Evolutionary conservation across 768 basidiomycete species (phyloP).

Genomic region (Paxillus rubicundulus): DNA sequence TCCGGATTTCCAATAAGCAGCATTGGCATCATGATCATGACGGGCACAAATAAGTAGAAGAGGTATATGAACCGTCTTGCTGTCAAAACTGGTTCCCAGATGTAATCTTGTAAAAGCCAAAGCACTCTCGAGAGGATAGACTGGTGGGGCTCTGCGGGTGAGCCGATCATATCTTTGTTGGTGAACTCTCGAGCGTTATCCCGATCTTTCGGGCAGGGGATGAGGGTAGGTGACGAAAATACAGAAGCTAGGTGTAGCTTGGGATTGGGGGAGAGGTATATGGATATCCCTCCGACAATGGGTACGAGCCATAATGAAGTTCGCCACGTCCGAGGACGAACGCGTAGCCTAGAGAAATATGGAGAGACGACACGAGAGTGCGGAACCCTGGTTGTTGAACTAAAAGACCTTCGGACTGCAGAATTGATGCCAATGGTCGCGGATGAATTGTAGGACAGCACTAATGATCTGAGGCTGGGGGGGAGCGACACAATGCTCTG

Average conservation of each 20-base stretch:
- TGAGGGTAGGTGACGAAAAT: conserved; percentile 49
- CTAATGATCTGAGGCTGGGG: conserved; percentile 24
- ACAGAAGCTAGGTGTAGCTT: conserved; percentile 44
- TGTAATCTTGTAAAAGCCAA: conserved; percentile 48
- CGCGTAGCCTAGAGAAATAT: conserved; percentile 18
- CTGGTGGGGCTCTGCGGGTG: conserved; percentile 62
- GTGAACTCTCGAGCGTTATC: conserved; percentile 17
- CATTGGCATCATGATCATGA: conserved; percentile 82
- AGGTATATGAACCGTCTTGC: conserved; percentile 81
- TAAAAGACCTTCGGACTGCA: conserved; percentile 26
- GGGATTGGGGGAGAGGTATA: conserved; percentile 47
- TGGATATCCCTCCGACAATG: conserved; percentile 49
- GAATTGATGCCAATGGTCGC: background rate
- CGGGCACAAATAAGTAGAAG: conserved; percentile 81
- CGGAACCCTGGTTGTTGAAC: conserved; percentile 2
- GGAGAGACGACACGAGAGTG: conserved; percentile 10
- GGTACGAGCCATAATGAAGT: conserved; percentile 52
- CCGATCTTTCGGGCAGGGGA: conserved; percentile 37
- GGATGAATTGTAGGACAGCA: conserved; percentile 9
- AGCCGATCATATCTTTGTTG: conserved; percentile 47
- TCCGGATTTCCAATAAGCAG: conserved; percentile 64
- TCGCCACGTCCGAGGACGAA: conserved; percentile 28
- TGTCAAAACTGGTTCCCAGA: conserved; percentile 87
- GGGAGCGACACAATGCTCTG: conserved; percentile 24
- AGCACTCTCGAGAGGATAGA: conserved; percentile 45